Evolutionary conservation across 108 stramenopile species (phyloP), one percentile per base, ranked within the genome.

Genomic region (Pelagomonas calceolata): DNA sequence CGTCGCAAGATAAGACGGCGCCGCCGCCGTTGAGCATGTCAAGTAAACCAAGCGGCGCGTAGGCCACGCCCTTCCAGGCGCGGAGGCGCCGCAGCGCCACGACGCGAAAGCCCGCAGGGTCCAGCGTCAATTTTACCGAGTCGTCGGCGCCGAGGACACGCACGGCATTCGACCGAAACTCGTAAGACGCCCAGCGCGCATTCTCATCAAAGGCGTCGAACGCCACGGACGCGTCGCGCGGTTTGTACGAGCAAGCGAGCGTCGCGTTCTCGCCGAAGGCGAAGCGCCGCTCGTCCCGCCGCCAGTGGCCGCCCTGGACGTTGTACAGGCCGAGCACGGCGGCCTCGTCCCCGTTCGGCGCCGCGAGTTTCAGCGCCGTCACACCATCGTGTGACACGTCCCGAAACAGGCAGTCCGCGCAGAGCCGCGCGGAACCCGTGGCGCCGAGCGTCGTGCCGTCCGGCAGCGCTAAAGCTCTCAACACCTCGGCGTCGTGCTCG

Each of bases 11-110:
- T 15, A 43, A 51, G 32, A 84, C 65, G 44, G 83, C 78, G 45
- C 84, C 84, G 63, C 80, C 80, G 1, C 73, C 68, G 66, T 85
- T 85, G 64, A 85, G 45, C 84, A 85, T 85, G 34, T 81, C 71
- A 4, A 45, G 66, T 30, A 85, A 70, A n/a, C 84, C 79, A 39
- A 85, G 78, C 30, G 80, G 80, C 30, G 77, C 79, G 76, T 71
- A 84, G 29, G 33, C 35, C 15, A 81, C 69, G 29, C 30, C 51
- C 51, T 5, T 0, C 16, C 68, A 37, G 21, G 73, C 36, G 21
- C 15, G 32, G 26, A 75, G 77, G 0, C 77, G 74, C 29, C 39
- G 34, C 21, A 84, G 66, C 30, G 83, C 75, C 32, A 73, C 66
- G 60, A 85, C 70, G 21, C 80, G 81, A 76, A 80, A 85, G 46